Evolutionary conservation across 2,329 filamentous ascomycete genomes (phyloP), one percentile per base, ranked within the genome.

Genomic region (Parafenestella ontariensis): DNA sequence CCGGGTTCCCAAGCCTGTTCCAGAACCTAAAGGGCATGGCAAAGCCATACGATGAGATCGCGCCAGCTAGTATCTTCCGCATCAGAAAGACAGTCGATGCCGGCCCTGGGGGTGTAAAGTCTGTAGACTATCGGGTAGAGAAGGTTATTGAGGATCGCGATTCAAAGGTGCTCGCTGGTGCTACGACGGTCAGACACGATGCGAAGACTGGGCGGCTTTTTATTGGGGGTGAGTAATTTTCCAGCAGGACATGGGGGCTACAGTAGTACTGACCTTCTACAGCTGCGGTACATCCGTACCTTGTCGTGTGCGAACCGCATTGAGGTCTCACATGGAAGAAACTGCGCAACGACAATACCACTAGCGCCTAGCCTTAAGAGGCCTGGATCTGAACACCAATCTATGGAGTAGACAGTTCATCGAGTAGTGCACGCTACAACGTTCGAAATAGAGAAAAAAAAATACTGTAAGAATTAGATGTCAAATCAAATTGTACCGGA

Each of bases 61-160:
- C 58, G 9, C 64, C 69, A 2, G 58, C 52, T 1, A 69, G 58
- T 1, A 49, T 72, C 1, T 66, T 66, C 36, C 59, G 58, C 15
- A 61, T 71, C 13, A 54, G 58, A 2, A 70, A 61, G 41, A 47
- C 51, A 6, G 54, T 54, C 1, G 54, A 49, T 36, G 39, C 24
- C 2, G 28, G 31, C 1, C 29, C n/a, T 8, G 34, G 46, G 3
- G 54, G 36, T 7, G 26, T 31, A 9, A 37, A 18, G 37, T 49
- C 40, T n/a, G 46, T 56, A 6, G 50, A 59, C 24, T 70, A 68
- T 29, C 54, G 49, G 9, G 58, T 70, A 1, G 54, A 64, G 36
- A 72, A 72, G 44, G 54, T 71, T 3, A 23, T 72, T 15, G 70
- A 72, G 31, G 70, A 72, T 51, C 54, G 26, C 2, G 62, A 71